Base-by-base conservation (phyloP, 805 yeast genomes). In the Candida dajiaensis region DNA sequence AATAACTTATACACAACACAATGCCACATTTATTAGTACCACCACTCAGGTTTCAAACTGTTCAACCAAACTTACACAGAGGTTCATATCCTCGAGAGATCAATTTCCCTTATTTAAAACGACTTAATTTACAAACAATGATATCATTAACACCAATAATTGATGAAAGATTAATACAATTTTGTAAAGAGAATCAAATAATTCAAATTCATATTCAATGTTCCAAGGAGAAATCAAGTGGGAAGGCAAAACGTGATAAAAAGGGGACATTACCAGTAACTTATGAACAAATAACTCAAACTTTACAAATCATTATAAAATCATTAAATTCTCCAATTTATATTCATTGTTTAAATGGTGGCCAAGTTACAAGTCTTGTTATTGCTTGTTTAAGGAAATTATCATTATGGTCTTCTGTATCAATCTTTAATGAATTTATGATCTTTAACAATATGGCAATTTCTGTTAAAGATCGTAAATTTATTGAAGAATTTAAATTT, bases 301-400 rank as follows among this genome's bases (percentile, higher is more conserved):
- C 84, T 1, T 64, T 92, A n/a, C 78, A 77, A 49, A 66, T 78
- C 36, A 68, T 89, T 49, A 69, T 84, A 13, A 80, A 84, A 57
- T 68, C 71, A 21, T 73, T 75, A 18, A 68, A 73, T 52, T 77
- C 82, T 11, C 96, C 97, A 0, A 69, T 85, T 2, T 90, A 85
- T 61, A 63, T 92, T 6, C 97, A 92, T 64, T 92, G 98, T 63
- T 68, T 82, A 22, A 90, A 89, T 59, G 98, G 97, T 0, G 89
- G 95, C 10, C 89, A 88, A 52, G 84, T 87, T 2, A 87, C 96
- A 0, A 79, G 92, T 21, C 69, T 94, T 40, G 80, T 88, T 1
- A 76, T 92, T 21, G 98, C 97, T 4, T 89, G 97, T 61, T 67
- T 89, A 35, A 67, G 99, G 31, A 86, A 86, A 54, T 67, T 86